Evolutionary conservation across 176 grass and related monocot genomes (phyloP).

Genomic region (Aegilops bicornis): DNA sequence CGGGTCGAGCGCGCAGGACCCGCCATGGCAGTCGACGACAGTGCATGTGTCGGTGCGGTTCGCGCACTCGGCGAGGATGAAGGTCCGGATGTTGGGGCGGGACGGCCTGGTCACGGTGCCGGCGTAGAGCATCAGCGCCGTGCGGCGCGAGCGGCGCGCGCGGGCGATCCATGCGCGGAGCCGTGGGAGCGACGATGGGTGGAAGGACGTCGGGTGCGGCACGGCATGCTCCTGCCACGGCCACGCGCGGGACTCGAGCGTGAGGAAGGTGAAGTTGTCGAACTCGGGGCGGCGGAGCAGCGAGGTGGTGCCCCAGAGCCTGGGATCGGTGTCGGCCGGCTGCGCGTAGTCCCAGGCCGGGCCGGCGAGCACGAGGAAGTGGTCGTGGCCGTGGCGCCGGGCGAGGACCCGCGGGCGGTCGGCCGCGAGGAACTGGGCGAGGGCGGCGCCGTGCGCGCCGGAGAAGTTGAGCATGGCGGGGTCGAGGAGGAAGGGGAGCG

Average conservation of each 20-base stretch:
- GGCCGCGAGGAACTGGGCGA: neutral
- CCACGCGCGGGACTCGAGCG: neutral
- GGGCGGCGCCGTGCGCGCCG: neutral
- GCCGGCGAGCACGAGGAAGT: slow-evolving; percentile 14
- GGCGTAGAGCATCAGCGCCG: neutral
- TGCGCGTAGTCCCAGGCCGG: slow-evolving; percentile 3
- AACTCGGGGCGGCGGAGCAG: slow-evolving; percentile 4
- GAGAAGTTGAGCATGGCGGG: slow-evolving; percentile 3
- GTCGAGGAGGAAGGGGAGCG: slow-evolving; percentile 7
- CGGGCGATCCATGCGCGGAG: neutral
- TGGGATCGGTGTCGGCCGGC: neutral
- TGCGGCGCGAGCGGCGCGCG: neutral
- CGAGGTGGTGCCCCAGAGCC: neutral
- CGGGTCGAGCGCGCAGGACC: neutral
- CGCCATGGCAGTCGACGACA: neutral
- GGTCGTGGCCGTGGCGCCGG: neutral
- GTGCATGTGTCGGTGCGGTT: slow-evolving; percentile 2
- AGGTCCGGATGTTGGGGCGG: slow-evolving; percentile 2
- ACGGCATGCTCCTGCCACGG: slow-evolving; percentile 12
- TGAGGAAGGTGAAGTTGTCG: slow-evolving; percentile 12
- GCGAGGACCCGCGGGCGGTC: neutral
- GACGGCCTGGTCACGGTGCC: neutral
- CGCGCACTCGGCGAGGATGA: neutral
- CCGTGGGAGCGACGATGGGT: neutral
- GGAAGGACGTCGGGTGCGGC: slow-evolving; percentile 19